Percentiles rank a stretch among this genome's conserved stretches.
Evolutionary conservation across 495 filamentous ascomycete species (phyloP).

Genomic region (Copromyces sp.): DNA sequence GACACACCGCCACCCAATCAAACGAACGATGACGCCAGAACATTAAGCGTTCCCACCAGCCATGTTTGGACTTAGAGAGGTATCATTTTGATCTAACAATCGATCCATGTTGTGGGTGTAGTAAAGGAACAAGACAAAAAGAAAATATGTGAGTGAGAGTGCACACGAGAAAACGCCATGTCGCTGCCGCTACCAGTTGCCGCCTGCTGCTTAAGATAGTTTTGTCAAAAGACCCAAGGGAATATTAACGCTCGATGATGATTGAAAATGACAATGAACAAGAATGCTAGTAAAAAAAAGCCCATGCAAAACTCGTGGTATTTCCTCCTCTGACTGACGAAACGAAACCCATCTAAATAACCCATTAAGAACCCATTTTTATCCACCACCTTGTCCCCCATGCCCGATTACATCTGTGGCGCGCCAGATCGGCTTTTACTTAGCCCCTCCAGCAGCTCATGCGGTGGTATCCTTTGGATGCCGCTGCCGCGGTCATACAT

Average conservation of each 20-base stretch:
- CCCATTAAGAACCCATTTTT: not conserved
- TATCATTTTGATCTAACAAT: not conserved
- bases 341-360: not conserved
- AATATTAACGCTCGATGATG: not conserved
- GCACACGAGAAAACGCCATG: not conserved
- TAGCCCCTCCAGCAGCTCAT: conserved; percentile 57
- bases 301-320: not conserved
- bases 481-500: conserved; percentile 65
- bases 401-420: conserved; percentile 29
- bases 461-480: conserved; percentile 71
- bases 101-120: not conserved
- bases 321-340: not conserved
- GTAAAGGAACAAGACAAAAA: not conserved
- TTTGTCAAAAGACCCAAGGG: not conserved
- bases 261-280: not conserved
- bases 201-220: not conserved
- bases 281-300: not conserved
- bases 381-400: not conserved
- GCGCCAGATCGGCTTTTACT: conserved; percentile 28
- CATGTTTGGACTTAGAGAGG: not conserved
- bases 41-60: not conserved
- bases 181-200: not conserved
- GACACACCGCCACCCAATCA: not conserved
- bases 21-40: not conserved
- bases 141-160: not conserved